A percentile compares a stretch with the other conserved stretches of the same genome.
Evolutionary conservation across 2,329 filamentous ascomycete genomes (phyloP).

Genomic region (Incumbomyces lentus): DNA sequence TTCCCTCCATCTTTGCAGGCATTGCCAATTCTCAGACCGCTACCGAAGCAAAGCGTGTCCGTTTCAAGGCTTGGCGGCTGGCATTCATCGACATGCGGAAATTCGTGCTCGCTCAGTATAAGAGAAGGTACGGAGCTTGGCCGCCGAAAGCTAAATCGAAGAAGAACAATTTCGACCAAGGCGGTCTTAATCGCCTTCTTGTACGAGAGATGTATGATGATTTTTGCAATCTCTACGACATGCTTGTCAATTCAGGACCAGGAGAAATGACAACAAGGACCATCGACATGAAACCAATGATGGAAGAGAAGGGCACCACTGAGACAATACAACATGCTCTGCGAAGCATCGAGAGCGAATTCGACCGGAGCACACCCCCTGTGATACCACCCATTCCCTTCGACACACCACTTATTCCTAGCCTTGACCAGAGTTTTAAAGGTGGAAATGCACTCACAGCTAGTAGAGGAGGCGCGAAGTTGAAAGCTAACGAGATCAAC

Average conservation of each 20-base stretch:
- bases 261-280: conserved; percentile 66
- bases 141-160: conserved; percentile 84
- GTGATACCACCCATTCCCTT: conserved; percentile 87
- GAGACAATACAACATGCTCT: conserved; percentile 60
- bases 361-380: conserved; percentile 77
- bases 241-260: conserved; percentile 71
- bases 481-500: conserved; percentile 69
- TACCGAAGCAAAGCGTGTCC: conserved; percentile 63
- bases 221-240: conserved; percentile 75
- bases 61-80: conserved; percentile 73
- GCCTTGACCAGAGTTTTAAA: conserved; percentile 47
- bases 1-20: conserved; percentile 79
- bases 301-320: conserved; percentile 42
- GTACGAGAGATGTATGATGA: conserved; percentile 75
- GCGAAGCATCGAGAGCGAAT: conserved; percentile 72
- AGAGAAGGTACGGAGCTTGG: conserved; percentile 61
- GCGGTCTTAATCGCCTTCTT: conserved; percentile 75
- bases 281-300: conserved; percentile 53
- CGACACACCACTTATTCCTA: conserved; percentile 70
- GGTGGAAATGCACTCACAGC: conserved; percentile 54
- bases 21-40: conserved; percentile 74
- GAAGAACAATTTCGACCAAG: conserved; percentile 80
- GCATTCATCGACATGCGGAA: conserved; percentile 65
- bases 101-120: conserved; percentile 62
- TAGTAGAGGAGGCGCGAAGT: conserved; percentile 65